A percentile compares a stretch with the other conserved stretches of the same genome.
Conservation (phyloP, 495 filamentous ascomycete genomes). For the Penicillium canariense region DNA sequence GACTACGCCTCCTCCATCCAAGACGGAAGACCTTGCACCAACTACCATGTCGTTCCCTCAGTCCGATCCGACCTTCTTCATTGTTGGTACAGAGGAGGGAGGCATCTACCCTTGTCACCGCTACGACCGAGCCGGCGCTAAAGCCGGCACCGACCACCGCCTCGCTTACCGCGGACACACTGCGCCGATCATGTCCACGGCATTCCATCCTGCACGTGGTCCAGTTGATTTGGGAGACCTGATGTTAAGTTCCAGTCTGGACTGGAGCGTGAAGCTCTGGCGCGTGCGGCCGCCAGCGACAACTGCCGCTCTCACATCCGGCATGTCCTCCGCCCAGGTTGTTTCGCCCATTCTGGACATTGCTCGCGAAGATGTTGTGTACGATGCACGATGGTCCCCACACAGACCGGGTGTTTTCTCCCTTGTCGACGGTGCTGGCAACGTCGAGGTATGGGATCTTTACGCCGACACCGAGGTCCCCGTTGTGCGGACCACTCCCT, state of each 20-base stretch:
- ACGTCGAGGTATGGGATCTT: slow-evolving; percentile 92
- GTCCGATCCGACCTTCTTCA: slow-evolving; percentile 94
- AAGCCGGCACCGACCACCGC: slow-evolving; percentile 86
- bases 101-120: slow-evolving; percentile 93
- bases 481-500: slow-evolving; percentile 70
- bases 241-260: slow-evolving; percentile 77
- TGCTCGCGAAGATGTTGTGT: slow-evolving; percentile 89
- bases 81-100: slow-evolving; percentile 94
- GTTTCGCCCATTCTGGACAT: slow-evolving; percentile 81
- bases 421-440: slow-evolving; percentile 89
- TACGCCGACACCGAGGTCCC: slow-evolving; percentile 91
- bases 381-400: slow-evolving; percentile 92
- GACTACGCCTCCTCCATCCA: slow-evolving; percentile 77
- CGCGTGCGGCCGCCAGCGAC: slow-evolving; percentile 72
- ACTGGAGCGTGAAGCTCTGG: slow-evolving; percentile 98
- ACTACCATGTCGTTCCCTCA: slow-evolving; percentile 96
- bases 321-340: slow-evolving; percentile 36
- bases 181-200: slow-evolving; percentile 91
- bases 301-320: slow-evolving; percentile 43
- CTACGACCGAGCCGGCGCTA: slow-evolving; percentile 94
- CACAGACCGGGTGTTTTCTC: slow-evolving; percentile 90
- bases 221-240: slow-evolving; percentile 94
- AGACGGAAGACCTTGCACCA: slow-evolving; percentile 92
- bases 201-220: slow-evolving; percentile 90
- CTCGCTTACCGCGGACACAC: slow-evolving; percentile 84